phyloP scores from a whole-genome alignment of 2,329 filamentous ascomycete species.

The Stagonosporopsis vannaccii region DNA sequence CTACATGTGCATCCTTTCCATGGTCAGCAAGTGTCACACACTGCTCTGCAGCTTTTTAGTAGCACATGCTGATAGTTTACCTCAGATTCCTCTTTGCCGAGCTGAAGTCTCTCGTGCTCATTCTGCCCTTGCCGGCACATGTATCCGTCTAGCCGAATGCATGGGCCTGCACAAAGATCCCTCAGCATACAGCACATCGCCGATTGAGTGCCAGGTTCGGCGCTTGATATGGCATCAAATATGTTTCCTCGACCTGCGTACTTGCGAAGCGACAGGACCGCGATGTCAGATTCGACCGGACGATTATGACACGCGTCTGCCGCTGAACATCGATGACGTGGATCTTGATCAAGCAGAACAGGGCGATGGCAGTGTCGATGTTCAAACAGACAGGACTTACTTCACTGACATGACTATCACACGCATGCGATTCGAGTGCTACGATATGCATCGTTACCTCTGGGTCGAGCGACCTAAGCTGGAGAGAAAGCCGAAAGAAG shows the following conservation, averaged over 20 bases:
- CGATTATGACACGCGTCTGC: slow-evolving; percentile 77
- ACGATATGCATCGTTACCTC: slow-evolving; percentile 74
- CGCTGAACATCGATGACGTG: slow-evolving; percentile 72
- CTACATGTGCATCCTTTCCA: background rate
- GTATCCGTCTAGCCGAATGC: slow-evolving; percentile 76
- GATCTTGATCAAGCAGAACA: slow-evolving; percentile 58
- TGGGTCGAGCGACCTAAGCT: slow-evolving; percentile 74
- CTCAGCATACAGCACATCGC: slow-evolving; percentile 68
- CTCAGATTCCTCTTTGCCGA: slow-evolving; percentile 73
- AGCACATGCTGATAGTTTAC: slow-evolving; percentile 4
- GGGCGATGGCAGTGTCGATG: slow-evolving; percentile 44
- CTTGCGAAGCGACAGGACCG: slow-evolving; percentile 77
- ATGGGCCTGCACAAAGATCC: slow-evolving; percentile 79
- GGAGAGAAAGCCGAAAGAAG: slow-evolving; percentile 53
- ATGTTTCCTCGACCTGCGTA: slow-evolving; percentile 77
- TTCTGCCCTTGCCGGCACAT: slow-evolving; percentile 74
- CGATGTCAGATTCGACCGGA: slow-evolving; percentile 74
- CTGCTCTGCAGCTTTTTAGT: too few relatives aligned
- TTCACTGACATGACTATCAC: slow-evolving; percentile 75
- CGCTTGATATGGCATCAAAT: slow-evolving; percentile 80
- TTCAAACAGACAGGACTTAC: slow-evolving; percentile 56
- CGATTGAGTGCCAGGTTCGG: slow-evolving; percentile 74
- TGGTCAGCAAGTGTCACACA: background rate
- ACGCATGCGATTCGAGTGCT: slow-evolving; percentile 74
- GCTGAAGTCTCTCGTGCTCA: slow-evolving; percentile 76